Base-by-base conservation (phyloP, 2,329 filamentous ascomycete species). In the Byssochlamys sp. region DNA sequence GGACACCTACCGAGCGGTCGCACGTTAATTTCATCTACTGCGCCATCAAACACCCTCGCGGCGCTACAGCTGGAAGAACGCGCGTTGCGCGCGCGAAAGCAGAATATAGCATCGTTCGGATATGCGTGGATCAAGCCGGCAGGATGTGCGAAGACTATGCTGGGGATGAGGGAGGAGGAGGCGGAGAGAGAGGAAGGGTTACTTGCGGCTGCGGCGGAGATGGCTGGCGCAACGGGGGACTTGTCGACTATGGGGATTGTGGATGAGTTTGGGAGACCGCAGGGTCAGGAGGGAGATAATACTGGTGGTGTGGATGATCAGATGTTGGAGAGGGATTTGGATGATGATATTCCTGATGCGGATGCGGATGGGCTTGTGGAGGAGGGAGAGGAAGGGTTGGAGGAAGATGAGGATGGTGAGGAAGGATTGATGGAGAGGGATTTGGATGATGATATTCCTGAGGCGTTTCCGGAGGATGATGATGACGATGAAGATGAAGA, bases 121-220 rank as follows among this genome's bases (percentile, higher is more conserved):
- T 88, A 86, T 63, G 83, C 83, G 51, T 99, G 94, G 94, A 86
- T 99, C 57, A 89, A 88, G 58, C 94, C 94, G 0, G 91, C 90
- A 0, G 94, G 92, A 6, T 81, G 96, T 57, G 73, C 84, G 58
- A 99, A 97, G 79, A 96, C 92, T 1, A 84, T 96, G 59, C 87
- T 95, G 69, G 91, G 95, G 61, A 84, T 91, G 75, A 86, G 88
- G 49, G 94, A 99, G 74, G 94, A 99, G 76, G 85, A 87, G 63
- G 83, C 88, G 10, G 94, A 99, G 77, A 83, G 89, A 57, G 87
- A 92, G 69, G 94, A 99, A 73, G 89, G 91, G 59, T 84, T 89
- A 61, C 85, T 89, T 67, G 83, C 88, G 1, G 76, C 90, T 3
- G 84, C 87, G 57, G 81, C 88, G 67, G 90, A 95, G 68, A 80